Percentiles rank a stretch among this genome's conserved stretches.
Evolutionary conservation across 139 green algal genomes (phyloP).

Genomic region (Auxenochlorella pyrenoidosa): DNA sequence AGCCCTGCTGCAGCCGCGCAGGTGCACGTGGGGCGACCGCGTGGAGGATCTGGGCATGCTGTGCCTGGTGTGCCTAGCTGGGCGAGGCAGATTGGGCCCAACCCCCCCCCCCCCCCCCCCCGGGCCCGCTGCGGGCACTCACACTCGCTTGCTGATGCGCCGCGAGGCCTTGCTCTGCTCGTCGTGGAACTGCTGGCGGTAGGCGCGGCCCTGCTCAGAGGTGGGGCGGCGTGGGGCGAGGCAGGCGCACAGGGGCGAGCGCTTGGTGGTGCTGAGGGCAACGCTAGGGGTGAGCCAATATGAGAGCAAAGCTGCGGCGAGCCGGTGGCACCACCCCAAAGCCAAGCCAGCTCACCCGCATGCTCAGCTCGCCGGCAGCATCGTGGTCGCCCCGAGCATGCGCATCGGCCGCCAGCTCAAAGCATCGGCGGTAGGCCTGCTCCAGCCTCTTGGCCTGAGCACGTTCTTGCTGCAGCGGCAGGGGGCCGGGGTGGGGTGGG

Average conservation of each 20-base stretch:
- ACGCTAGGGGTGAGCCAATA: too few species aligned
- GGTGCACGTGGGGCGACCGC: too few species aligned
- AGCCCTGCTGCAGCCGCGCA: too few species aligned
- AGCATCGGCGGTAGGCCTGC: slow-evolving; percentile 13
- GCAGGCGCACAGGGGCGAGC: neutral
- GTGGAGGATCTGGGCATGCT: neutral
- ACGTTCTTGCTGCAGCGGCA: slow-evolving; percentile 30
- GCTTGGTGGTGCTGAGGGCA: too few species aligned
- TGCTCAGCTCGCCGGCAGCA: neutral
- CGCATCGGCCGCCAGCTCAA: slow-evolving; percentile 1
- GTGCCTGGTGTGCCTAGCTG: neutral
- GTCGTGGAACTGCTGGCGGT: slow-evolving; percentile 23
- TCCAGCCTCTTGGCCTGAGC: neutral
- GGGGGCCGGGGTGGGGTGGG: neutral
- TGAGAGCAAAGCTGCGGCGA: too few species aligned
- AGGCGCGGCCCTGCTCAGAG: neutral
- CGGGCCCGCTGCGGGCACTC: neutral
- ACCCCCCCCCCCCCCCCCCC: too few species aligned
- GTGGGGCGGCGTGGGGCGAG: neutral
- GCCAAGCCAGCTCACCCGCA: neutral
- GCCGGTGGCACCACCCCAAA: too few species aligned
- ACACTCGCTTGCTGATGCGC: slow-evolving; percentile 40
- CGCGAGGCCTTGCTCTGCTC: slow-evolving; percentile 13
- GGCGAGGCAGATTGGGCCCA: too few species aligned
- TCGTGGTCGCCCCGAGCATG: neutral